Percentiles rank a stretch among this genome's conserved stretches.
Conservation (phyloP, 306 rosid genomes). For the Cercis canadensis region DNA sequence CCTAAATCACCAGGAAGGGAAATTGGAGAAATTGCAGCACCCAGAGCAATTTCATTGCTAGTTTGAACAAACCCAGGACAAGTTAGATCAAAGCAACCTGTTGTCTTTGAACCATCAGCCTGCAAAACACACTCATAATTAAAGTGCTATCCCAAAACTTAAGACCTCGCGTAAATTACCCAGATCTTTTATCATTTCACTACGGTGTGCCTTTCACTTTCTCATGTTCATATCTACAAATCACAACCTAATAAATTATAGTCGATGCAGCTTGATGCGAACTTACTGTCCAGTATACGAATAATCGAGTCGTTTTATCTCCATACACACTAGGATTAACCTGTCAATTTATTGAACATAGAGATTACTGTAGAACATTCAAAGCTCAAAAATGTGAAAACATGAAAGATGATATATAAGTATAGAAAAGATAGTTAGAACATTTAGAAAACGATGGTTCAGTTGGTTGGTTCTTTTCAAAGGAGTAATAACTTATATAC, state of each 20-base stretch:
- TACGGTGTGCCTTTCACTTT: no score
- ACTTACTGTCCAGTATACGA: slow-evolving; percentile 73
- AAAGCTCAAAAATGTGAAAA: background rate
- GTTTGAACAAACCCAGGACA: slow-evolving; percentile 83
- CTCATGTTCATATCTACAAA: no score
- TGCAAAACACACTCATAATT: slow-evolving; percentile 33
- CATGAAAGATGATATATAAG: slow-evolving; percentile 6
- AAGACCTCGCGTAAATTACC: background rate
- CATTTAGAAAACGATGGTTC: no score
- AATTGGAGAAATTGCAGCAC: slow-evolving; percentile 53
- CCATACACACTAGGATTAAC: slow-evolving; percentile 74
- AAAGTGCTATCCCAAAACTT: no score
- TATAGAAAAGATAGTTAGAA: no score
- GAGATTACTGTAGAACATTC: background rate
- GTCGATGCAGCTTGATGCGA: background rate
- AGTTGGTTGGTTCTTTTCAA: slow-evolving; percentile 20
- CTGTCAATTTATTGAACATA: slow-evolving; percentile 32
- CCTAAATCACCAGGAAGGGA: slow-evolving; percentile 52
- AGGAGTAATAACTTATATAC: slow-evolving; percentile 14
- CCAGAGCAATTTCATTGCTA: slow-evolving; percentile 55
- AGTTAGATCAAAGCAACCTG: slow-evolving; percentile 81
- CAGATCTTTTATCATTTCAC: no score
- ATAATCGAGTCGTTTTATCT: slow-evolving; percentile 61
- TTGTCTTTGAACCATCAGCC: slow-evolving; percentile 63
- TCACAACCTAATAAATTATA: no score